A percentile compares a stretch with the other conserved stretches of the same genome.
Evolutionary conservation across 805 yeast genomes (phyloP).

Genomic region (Monosporozyma servazzii): DNA sequence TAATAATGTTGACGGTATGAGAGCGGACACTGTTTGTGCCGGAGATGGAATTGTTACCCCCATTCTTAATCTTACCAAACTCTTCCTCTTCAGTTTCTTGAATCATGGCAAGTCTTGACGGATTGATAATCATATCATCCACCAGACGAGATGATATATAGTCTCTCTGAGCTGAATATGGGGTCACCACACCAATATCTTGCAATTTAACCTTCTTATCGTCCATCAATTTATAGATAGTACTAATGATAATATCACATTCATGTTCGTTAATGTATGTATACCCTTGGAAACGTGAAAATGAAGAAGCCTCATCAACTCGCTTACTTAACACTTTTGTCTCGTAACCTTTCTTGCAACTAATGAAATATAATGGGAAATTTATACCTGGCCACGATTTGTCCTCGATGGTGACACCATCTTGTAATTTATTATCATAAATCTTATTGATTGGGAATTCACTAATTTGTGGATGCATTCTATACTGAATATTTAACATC

Average conservation of each 20-base stretch:
- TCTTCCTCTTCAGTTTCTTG: constrained; percentile 57
- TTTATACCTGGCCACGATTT: constrained; percentile 40
- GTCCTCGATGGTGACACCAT: constrained; percentile 51
- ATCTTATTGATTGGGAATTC: constrained; percentile 48
- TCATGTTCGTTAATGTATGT: constrained; percentile 53
- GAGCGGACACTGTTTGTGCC: constrained; percentile 5
- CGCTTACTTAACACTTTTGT: constrained; percentile 37
- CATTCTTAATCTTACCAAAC: constrained; percentile 15
- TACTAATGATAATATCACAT: constrained; percentile 37
- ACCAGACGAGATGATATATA: constrained; percentile 43
- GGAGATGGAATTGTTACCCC: constrained; percentile 25
- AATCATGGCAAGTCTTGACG: constrained; percentile 37
- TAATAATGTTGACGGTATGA: constrained; percentile 28
- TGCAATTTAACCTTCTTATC: constrained; percentile 43
- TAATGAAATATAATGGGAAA: constrained; percentile 57
- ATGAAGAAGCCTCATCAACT: constrained; percentile 20
- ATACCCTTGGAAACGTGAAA: constrained; percentile 37
- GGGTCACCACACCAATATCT: constrained; percentile 60
- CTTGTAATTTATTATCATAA: constrained; percentile 40
- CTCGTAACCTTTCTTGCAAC: constrained; percentile 41
- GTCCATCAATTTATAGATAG: constrained; percentile 41
- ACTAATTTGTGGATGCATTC: constrained; percentile 59
- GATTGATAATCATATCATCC: constrained; percentile 47
- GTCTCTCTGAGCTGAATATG: constrained; percentile 71
- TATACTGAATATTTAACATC: constrained; percentile 61